Base-by-base conservation (phyloP, 129 eudicot genomes). In the Smallanthus sonchifolius region DNA sequence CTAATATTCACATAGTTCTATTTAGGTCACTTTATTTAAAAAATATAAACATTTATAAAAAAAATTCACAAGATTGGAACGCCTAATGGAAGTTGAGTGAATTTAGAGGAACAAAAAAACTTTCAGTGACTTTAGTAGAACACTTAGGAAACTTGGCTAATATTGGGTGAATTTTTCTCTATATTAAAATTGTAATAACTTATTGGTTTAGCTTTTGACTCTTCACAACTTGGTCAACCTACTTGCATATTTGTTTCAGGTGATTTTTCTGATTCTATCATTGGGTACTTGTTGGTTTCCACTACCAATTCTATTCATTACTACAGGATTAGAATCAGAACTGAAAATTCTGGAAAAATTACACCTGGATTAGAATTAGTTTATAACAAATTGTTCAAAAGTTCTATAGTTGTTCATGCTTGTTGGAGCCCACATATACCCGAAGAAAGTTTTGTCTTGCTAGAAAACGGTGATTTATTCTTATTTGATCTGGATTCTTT, bases 381-480 rank as follows among this genome's bases (percentile, higher is more conserved):
- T 16, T 85, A 79, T 55, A 39, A 66, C 32, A 87, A 80, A 40
- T 52, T 60, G 55, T 89, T 84, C 71, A 52, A 75, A 56, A 75
- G 69, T 75, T 71, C 67, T 65, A 64, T 63, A 7, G 70, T 89
- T 75, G 82, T 73, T 20, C 63, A 89, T 78, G 86, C 88, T 83
- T 87, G 95, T 81, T 92, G 98, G 98, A 90, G 84, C 80, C 92
- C 89, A 5, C 98, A 92, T 84, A 5, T 86, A 62, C 78, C 69
- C 0, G 87, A 86, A 72, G 91, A 90, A 73, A 72, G 96, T 80
- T 44, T 84, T 56, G 77, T 92, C 8, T 64, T 90, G 81, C 70
- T 90, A 65, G 90, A 87, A 30, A 86, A 24, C 47, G 92, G 91
- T 42, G 86, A 78, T 43, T 52, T 92, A 63, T 88, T 78, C 60